A percentile compares a stretch with the other conserved stretches of the same genome.
These are phyloP conservation scores for Macrocybe gigantea DNA, from an alignment of 768 basidiomycete species.

Conservation along the genomic window DNA sequence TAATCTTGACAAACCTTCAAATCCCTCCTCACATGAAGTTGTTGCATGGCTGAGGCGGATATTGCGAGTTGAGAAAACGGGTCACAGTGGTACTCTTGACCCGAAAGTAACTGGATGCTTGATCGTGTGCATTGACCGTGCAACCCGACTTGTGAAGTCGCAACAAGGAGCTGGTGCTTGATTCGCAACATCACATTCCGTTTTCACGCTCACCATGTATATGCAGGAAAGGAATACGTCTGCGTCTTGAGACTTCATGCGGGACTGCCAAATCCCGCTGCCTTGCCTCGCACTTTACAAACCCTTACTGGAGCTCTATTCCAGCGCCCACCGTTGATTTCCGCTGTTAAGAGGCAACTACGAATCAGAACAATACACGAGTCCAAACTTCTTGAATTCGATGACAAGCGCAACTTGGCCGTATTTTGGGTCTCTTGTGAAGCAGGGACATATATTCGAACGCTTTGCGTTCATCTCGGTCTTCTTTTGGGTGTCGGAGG, in stretches of 20 bases:
- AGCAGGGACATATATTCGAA: slow-evolving; percentile 95
- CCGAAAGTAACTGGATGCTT: slow-evolving; percentile 99
- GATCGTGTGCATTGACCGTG: slow-evolving; percentile 98
- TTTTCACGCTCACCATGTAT: slow-evolving; percentile 2
- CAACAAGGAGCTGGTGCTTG: slow-evolving; percentile 92
- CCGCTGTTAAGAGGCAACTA: slow-evolving; percentile 96
- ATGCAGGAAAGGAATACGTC: slow-evolving; percentile 94
- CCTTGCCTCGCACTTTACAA: slow-evolving; percentile 89
- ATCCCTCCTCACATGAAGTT: slow-evolving; percentile 98
- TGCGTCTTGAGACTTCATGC: slow-evolving; percentile 93
- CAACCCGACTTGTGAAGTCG: slow-evolving; percentile 94
- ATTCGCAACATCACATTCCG: slow-evolving; percentile 1
- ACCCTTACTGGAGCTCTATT: slow-evolving; percentile 97
- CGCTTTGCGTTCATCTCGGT: slow-evolving; percentile 95
- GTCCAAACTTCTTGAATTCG: slow-evolving; percentile 92
- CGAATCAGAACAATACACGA: slow-evolving; percentile 97
- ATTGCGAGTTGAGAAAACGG: slow-evolving; percentile 94
- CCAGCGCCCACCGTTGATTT: slow-evolving; percentile 97
- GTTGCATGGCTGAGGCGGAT: slow-evolving; percentile 99
- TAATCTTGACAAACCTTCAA: slow-evolving; percentile 99
- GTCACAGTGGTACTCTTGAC: slow-evolving; percentile 97
- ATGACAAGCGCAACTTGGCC: slow-evolving; percentile 92
- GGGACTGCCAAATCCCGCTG: slow-evolving; percentile 70
- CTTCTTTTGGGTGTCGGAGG: slow-evolving; percentile 93
- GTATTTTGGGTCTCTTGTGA: slow-evolving; percentile 99